Evolutionary conservation across 2,329 filamentous ascomycete species (phyloP).

Genomic region (Trichoderma koningiopsis): DNA sequence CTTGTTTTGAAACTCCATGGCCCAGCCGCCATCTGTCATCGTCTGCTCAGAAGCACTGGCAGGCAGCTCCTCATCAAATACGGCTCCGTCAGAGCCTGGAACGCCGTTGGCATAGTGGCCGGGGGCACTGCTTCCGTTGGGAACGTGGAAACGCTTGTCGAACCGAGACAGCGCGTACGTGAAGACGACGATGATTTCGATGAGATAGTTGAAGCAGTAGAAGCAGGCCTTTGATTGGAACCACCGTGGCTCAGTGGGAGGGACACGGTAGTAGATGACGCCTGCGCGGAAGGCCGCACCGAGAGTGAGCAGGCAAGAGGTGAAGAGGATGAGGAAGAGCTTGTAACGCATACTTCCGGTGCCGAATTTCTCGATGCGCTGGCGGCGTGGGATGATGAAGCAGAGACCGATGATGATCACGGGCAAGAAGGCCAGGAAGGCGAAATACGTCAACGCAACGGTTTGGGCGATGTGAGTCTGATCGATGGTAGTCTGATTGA

Average conservation of each 20-base stretch:
- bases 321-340: conserved; percentile 62
- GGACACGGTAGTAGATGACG: conserved; percentile 56
- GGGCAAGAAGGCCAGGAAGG: conserved; percentile 60
- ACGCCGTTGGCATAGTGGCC: conserved; percentile 49
- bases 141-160: conserved; percentile 75
- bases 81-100: background rate
- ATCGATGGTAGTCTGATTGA: conserved; percentile 50
- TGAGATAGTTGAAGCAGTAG: conserved; percentile 76
- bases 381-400: conserved; percentile 51
- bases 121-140: conserved; percentile 65
- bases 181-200: conserved; percentile 71
- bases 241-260: conserved; percentile 60
- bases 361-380: conserved; percentile 56
- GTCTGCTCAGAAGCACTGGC: conserved; percentile 1
- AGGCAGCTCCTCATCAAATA: conserved; percentile 11
- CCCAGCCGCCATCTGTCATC: background rate
- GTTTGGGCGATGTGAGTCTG: conserved; percentile 67
- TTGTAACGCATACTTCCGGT: conserved; percentile 68
- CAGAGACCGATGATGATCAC: conserved; percentile 57
- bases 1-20: background rate
- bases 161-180: conserved; percentile 69
- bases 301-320: conserved; percentile 62
- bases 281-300: conserved; percentile 71
- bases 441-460: conserved; percentile 64
- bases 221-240: conserved; percentile 73